Base-by-base conservation (phyloP, 192 early-diverging fungal genomes). In the Dispira simplex region DNA sequence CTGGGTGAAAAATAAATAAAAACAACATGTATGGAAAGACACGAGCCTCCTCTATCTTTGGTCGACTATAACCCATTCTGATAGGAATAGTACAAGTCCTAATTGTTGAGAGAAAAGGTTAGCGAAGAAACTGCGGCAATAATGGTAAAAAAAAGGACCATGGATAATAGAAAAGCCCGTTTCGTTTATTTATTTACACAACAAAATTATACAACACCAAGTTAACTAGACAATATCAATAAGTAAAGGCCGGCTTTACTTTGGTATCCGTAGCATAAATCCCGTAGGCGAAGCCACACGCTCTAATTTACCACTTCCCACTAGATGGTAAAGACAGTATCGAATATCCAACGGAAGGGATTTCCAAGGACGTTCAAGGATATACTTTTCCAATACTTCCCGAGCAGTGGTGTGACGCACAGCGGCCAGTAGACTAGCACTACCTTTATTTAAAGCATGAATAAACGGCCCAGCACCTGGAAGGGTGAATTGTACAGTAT, bases 381-480 rank as follows among this genome's bases (percentile, higher is more conserved):
- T n/a, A 3, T 53, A 25, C 11, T n/a, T n/a, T 26, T 53, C 51
- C 18, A 53, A 25, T 26, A 26, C 26, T 53, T 53, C 51, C 26
- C 51, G 51, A 26, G 51, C 20, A 0, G 51, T 20, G 21, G 51
- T 26, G 20, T 26, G 51, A 26, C 51, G 10, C 20, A 53, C 18
- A n/a, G 26, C 8, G 18, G 21, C 21, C 10, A 20, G 18, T n/a
- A 53, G 21, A 25, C 26, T 26, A 10, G 20, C 26, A 26, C 51
- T 20, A 11, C 51, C 51, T 26, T 53, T 53, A 26, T 53, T 11
- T 26, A 53, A n/a, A 11, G 20, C 21, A 0, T 26, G 21, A 9
- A 53, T 53, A 53, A 53, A 53, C 21, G 26, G 21, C 12, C 51
- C 51, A 20, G 51, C 51, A n/a, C 51, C 51, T 11, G 51, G 51